Conservation (phyloP, 805 yeast genomes). For the Tetrapisispora fleetii region DNA sequence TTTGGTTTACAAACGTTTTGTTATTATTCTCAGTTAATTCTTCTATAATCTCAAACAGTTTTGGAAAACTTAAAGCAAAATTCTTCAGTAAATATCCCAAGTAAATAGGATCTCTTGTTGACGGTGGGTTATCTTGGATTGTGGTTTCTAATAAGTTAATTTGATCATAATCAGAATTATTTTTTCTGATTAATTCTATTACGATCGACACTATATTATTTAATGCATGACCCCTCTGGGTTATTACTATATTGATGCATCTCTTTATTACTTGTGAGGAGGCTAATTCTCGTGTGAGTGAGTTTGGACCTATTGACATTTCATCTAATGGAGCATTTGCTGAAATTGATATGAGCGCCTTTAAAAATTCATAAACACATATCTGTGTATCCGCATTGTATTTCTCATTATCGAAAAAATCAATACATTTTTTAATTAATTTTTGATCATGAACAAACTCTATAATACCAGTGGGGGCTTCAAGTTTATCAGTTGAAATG, state of each 20-base stretch:
- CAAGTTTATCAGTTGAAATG: slow-evolving; percentile 85
- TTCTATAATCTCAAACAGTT: slow-evolving; percentile 12
- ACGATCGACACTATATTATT: slow-evolving; percentile 87
- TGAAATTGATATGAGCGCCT: slow-evolving; percentile 88
- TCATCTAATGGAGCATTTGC: slow-evolving; percentile 74
- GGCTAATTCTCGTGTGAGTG: slow-evolving; percentile 75
- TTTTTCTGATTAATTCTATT: slow-evolving; percentile 86
- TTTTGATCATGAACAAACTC: slow-evolving; percentile 66
- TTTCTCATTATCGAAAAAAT: slow-evolving; percentile 50
- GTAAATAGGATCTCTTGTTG: slow-evolving; percentile 80
- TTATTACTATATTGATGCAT: slow-evolving; percentile 60
- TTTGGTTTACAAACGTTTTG: slow-evolving; percentile 45
- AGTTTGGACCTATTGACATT: slow-evolving; percentile 89
- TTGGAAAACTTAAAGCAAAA: slow-evolving; percentile 52
- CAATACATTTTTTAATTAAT: slow-evolving; percentile 60
- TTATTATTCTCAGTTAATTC: slow-evolving; percentile 10
- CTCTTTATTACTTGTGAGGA: slow-evolving; percentile 51
- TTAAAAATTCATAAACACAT: slow-evolving; percentile 88
- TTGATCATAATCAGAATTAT: slow-evolving; percentile 87
- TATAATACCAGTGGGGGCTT: slow-evolving; percentile 79
- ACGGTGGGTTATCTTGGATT: slow-evolving; percentile 77
- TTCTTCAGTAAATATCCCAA: slow-evolving; percentile 72
- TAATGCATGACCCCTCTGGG: slow-evolving; percentile 64
- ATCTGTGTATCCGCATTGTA: slow-evolving; percentile 61
- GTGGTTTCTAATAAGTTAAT: slow-evolving; percentile 71